Evolutionary conservation across 1,139 yeast species (phyloP).

Genomic region (Hanseniaspora uvarum): DNA sequence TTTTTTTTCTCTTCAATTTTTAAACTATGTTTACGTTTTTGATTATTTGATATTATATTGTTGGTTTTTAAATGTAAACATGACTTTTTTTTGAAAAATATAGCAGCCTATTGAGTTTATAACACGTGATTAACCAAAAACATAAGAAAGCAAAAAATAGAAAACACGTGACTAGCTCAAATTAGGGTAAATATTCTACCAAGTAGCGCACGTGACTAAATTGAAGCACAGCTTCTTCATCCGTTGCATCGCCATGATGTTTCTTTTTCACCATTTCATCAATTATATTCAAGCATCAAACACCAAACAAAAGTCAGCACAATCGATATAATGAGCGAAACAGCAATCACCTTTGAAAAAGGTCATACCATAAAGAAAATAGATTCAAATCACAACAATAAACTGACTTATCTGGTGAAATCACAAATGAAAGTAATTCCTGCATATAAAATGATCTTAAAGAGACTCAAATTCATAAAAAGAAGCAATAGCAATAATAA

Average conservation of each 20-base stretch:
- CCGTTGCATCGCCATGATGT: no score
- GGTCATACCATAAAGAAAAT: conserved; percentile 6
- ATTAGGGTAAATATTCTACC: no score
- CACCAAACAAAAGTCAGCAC: neutral
- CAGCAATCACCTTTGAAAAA: neutral
- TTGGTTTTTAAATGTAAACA: neutral
- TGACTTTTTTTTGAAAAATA: neutral
- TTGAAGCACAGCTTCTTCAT: no score
- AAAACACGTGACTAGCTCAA: no score
- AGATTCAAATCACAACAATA: neutral
- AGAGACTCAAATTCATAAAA: conserved; percentile 8
- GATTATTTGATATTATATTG: no score
- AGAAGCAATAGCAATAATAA: neutral
- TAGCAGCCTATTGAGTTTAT: no score
- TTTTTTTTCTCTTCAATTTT: no score
- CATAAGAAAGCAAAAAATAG: no score
- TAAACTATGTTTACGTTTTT: no score
- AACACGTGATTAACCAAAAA: neutral
- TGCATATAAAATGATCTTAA: conserved; percentile 13
- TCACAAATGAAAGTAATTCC: conserved; percentile 13
- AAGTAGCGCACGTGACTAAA: no score
- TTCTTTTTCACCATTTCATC: no score
- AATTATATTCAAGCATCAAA: no score
- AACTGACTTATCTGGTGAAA: conserved; percentile 5
- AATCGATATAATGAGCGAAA: neutral